These are phyloP conservation scores for Penicillium sp. DNA, from an alignment of 2,329 filamentous ascomycete genomes.

Conservation along the genomic window DNA sequence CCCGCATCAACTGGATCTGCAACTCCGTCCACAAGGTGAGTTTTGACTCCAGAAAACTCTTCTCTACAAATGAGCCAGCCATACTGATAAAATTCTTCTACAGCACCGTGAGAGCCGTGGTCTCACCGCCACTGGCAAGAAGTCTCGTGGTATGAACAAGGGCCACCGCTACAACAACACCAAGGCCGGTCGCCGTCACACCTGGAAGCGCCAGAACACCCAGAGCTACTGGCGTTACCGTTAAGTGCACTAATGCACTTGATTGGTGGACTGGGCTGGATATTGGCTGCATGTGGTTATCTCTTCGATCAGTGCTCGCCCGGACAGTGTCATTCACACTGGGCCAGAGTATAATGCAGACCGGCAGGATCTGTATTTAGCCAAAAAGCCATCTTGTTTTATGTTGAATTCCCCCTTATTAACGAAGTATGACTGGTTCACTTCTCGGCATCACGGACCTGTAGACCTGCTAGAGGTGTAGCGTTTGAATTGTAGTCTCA, in stretches of 20 bases:
- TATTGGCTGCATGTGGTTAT: conserved; percentile 37
- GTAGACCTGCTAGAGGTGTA: conserved; percentile 5
- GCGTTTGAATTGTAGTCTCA: neutral
- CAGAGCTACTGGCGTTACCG: conserved; percentile 98
- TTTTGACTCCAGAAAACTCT: conserved; percentile 1
- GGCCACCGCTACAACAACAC: conserved; percentile 99
- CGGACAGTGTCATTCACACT: conserved; percentile 27
- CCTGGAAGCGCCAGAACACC: conserved; percentile 99
- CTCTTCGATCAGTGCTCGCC: conserved; percentile 31
- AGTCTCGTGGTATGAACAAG: conserved; percentile 98
- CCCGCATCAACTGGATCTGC: conserved; percentile 99
- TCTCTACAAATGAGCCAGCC: neutral
- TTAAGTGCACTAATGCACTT: conserved; percentile 48
- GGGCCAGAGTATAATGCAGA: conserved; percentile 38
- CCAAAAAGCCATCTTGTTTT: conserved; percentile 37
- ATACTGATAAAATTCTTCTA: conserved; percentile 22
- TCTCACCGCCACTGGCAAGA: conserved; percentile 98
- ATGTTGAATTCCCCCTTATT: conserved; percentile 32
- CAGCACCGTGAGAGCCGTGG: conserved; percentile 95
- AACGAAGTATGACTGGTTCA: conserved; percentile 41
- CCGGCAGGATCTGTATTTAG: conserved; percentile 38
- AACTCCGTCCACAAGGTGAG: conserved; percentile 92
- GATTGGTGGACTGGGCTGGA: conserved; percentile 28
- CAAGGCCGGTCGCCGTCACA: conserved; percentile 94
- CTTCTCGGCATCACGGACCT: conserved; percentile 14